Percentiles rank a stretch among this genome's conserved stretches.
Conservation (phyloP, 1,284 basidiomycete species). For the Pseudozyma sp. region DNA sequence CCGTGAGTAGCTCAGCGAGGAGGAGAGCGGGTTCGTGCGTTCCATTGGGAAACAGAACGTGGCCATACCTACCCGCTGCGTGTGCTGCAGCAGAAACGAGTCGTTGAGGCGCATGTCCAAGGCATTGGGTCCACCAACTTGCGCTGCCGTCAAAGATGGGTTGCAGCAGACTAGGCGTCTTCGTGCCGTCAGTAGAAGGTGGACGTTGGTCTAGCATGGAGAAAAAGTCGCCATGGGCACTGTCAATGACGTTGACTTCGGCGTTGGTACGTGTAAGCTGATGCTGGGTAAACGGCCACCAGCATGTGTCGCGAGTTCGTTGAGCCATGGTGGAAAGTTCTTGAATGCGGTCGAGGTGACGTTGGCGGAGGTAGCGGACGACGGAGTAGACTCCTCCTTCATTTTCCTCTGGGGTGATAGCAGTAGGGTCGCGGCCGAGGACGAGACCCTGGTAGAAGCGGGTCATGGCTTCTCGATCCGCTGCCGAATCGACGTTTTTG, state of each 20-base stretch:
- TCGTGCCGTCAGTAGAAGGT: not conserved
- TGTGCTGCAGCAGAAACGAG: conserved; percentile 86
- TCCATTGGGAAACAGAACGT: conserved; percentile 93
- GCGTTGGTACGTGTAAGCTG: conserved; percentile 45
- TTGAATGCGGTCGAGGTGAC: conserved; percentile 76
- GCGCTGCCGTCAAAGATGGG: conserved; percentile 90
- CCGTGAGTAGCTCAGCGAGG: conserved; percentile 78
- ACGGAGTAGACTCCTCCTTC: conserved; percentile 72
- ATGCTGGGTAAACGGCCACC: conserved; percentile 99
- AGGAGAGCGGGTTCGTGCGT: conserved; percentile 85
- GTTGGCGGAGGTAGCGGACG: conserved; percentile 76
- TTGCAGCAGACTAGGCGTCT: conserved; percentile 71
- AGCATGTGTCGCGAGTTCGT: conserved; percentile 81
- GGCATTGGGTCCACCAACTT: conserved; percentile 97
- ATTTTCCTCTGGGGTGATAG: conserved; percentile 9
- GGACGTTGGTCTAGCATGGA: conserved; percentile 72
- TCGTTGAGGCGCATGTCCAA: conserved; percentile 84
- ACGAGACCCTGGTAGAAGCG: conserved; percentile 76
- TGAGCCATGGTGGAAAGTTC: conserved; percentile 82
- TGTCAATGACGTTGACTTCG: conserved; percentile 79
- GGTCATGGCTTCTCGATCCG: conserved; percentile 76
- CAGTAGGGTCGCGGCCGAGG: conserved; percentile 36
- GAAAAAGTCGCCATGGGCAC: conserved; percentile 82
- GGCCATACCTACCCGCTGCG: conserved; percentile 92
- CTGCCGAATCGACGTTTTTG: conserved; percentile 71